phyloP scores from a whole-genome alignment of 2,329 filamentous ascomycete species.

The Periconia digitata region DNA sequence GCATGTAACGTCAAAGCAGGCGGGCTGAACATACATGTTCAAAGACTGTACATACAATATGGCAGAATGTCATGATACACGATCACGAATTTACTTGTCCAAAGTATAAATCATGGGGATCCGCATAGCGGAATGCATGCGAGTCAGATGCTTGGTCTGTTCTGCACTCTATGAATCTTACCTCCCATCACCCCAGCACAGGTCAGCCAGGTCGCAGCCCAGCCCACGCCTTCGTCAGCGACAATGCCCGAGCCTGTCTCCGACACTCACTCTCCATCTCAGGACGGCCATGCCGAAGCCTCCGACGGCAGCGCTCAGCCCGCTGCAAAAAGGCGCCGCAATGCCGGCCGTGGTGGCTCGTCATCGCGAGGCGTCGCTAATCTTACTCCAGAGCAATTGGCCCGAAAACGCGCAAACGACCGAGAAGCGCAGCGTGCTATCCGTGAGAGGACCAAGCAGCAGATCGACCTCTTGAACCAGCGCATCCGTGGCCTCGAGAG shows the following conservation, averaged over 20 bases:
- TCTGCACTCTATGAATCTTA: slow-evolving; percentile 4
- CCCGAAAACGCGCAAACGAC: slow-evolving; percentile 88
- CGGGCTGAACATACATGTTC: no score
- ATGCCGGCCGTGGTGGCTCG: slow-evolving; percentile 28
- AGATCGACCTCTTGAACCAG: slow-evolving; percentile 74
- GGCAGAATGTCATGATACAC: no score
- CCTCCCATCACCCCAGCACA: slow-evolving; percentile 1
- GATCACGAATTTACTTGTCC: no score
- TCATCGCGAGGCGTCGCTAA: slow-evolving; percentile 77
- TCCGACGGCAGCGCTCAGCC: slow-evolving; percentile 9
- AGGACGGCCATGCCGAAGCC: slow-evolving; percentile 4
- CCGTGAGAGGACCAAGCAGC: slow-evolving; percentile 76
- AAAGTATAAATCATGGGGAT: no score
- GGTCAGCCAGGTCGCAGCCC: neutral
- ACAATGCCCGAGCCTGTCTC: slow-evolving; percentile 14
- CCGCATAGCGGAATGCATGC: no score
- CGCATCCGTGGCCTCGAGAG: slow-evolving; percentile 74
- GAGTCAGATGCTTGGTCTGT: slow-evolving; percentile 1
- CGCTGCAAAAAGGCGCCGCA: slow-evolving; percentile 35
- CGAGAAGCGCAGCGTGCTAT: slow-evolving; percentile 85
- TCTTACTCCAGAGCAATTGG: slow-evolving; percentile 83
- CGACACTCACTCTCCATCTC: slow-evolving; percentile 13
- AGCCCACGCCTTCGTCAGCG: slow-evolving; percentile 1
- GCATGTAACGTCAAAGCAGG: no score
- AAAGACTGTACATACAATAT: no score